Evolutionary conservation across 176 grass and related monocot species (phyloP), one percentile per base, ranked within the genome.

Genomic region (Ampelocalamus luodianensis): DNA sequence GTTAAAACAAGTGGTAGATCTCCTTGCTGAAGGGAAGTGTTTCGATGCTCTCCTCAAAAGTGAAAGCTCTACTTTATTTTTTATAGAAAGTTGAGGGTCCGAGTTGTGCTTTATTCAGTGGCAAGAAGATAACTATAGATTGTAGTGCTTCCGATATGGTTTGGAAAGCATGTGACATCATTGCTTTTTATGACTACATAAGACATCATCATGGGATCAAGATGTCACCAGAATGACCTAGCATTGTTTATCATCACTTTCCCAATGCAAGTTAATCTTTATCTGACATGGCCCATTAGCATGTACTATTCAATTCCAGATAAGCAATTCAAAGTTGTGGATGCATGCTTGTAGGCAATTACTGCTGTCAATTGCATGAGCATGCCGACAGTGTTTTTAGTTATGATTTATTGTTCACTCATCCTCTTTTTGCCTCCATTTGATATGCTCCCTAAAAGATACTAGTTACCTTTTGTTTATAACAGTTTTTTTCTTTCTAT

Each of bases 151-250:
- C 23, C 24, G 68, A 45, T 69, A 55, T 67, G 44, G 9, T 26
- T 68, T 85, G 73, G 45, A 16, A 69, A 68, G 7, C 50, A 55
- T 43, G 62, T 32, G 26, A n/a, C 4, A 3, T 4, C 6, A 45
- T 68, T 85, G 5, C 36, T 54, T 76, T 39, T 39, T 77, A 34
- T 77, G 36, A 10, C 48, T 77, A 66, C 14, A 68, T 68, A 59
- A 84, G 71, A 22, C 48, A 69, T 12, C 39, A 37, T 60, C 26
- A 70, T 78, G 74, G 42, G 72, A 85, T 76, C 61, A 70, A 46
- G 17, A n/a, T 67, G 16, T 51, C 37, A 29, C 62, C 6, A 32
- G 23, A 69, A 44, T 77, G 46, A 42, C 10, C 16, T 76, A 76
- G 54, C 42, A 53, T 66, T 49, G 29, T 56, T 54, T 74, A 71